These are phyloP conservation scores for Onygenales sp. DNA, from an alignment of 2,329 filamentous ascomycete species.

Conservation along the genomic window DNA sequence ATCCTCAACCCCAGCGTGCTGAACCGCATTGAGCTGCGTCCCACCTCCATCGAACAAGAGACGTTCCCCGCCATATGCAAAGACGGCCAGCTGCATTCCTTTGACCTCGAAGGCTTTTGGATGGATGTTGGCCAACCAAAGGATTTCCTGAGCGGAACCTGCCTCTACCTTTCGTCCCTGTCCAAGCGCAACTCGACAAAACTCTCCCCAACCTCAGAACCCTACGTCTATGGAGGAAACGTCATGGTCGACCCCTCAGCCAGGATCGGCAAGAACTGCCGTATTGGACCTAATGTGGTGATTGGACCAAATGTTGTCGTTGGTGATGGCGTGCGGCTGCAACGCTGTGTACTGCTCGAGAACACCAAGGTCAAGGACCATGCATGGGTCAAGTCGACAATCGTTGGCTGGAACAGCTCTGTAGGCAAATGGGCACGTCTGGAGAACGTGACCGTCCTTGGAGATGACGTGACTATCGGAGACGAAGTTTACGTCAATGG, in stretches of 20 bases:
- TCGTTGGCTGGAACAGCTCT: conserved; percentile 95
- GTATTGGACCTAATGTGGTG: conserved; percentile 93
- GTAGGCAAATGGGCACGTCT: conserved; percentile 92
- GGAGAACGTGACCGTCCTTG: conserved; percentile 96
- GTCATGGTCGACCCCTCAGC: conserved; percentile 89
- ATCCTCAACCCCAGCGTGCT: conserved; percentile 91
- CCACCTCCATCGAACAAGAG: conserved; percentile 97
- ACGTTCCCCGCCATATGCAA: conserved; percentile 91
- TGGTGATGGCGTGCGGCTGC: conserved; percentile 86
- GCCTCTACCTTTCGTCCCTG: conserved; percentile 87
- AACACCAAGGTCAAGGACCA: conserved; percentile 97
- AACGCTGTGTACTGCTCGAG: conserved; percentile 81
- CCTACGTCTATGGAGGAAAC: conserved; percentile 86
- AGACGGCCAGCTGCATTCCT: conserved; percentile 87
- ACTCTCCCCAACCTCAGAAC: conserved; percentile 62
- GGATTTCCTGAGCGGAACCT: conserved; percentile 93
- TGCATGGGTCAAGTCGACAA: conserved; percentile 97
- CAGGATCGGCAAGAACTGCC: conserved; percentile 97
- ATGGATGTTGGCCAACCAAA: conserved; percentile 99
- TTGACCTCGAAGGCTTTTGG: conserved; percentile 96
- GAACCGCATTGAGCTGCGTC: conserved; percentile 84
- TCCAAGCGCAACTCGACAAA: conserved; percentile 83
- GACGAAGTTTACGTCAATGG: conserved; percentile 99
- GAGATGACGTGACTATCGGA: conserved; percentile 93
- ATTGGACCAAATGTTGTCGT: conserved; percentile 89